Evolutionary conservation across 225 moss, liverwort and hornwort species (phyloP).

Genomic region (Thuidium tamariscinum): DNA sequence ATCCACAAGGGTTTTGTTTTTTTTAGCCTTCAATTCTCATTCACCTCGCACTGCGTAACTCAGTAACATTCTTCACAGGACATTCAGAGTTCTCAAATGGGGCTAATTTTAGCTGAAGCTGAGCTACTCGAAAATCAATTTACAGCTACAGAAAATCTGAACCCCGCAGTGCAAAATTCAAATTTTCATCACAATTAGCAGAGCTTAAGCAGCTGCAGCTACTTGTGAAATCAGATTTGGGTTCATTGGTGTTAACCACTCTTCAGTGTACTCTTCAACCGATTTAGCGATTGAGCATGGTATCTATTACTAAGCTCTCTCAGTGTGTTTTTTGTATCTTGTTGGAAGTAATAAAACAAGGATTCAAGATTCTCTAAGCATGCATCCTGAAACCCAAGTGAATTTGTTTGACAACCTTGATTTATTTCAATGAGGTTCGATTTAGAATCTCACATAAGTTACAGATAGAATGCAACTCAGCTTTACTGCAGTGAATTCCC

Average conservation of each 20-base stretch:
- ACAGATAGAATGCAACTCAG: rapidly evolving
- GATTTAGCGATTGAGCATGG: background rate
- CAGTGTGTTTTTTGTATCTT: background rate
- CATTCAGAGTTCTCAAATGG: background rate
- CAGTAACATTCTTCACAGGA: background rate
- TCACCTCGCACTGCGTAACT: background rate
- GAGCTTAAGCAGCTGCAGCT: background rate
- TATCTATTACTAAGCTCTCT: background rate
- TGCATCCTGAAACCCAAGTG: background rate
- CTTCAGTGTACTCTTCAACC: background rate
- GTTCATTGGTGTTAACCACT: background rate
- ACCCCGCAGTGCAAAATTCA: background rate
- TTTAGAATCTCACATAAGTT: background rate
- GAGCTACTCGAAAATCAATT: background rate
- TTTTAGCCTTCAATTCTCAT: background rate
- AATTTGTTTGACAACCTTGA: background rate
- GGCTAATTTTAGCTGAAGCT: background rate
- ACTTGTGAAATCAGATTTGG: background rate
- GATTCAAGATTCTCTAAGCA: background rate
- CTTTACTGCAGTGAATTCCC: background rate
- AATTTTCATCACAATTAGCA: background rate
- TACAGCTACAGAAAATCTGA: too few relatives aligned
- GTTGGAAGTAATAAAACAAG: background rate
- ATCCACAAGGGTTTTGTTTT: background rate
- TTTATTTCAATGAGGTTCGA: background rate